Base-by-base conservation (phyloP, 1,284 basidiomycete genomes). In the Tilletia setariae region DNA sequence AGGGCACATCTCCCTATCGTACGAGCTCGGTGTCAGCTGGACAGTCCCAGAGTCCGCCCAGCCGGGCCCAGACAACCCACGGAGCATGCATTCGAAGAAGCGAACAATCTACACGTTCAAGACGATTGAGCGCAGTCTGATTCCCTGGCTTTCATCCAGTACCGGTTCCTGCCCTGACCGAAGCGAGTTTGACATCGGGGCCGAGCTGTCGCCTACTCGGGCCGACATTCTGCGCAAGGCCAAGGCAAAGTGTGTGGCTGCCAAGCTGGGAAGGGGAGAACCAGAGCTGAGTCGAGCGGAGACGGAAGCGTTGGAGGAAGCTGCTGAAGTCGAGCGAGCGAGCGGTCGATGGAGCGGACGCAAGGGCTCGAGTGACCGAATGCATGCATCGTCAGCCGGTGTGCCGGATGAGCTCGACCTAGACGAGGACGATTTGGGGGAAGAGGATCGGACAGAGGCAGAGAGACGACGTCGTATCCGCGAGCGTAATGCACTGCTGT, bases 131-230 rank as follows among this genome's bases (percentile, higher is more conserved):
- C 51, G 51, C 23, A 28, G 51, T 13, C 28, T 53, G 51, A 11
- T 53, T 25, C 51, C 51, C 15, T 53, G 51, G 51, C 28, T 53
- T 53, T 25, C 23, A 4, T 53, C 51, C n/a, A 53, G 51, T 53
- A 53, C 51, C 23, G 51, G 51, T 23, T 53, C 51, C 21, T 53
- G 28, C 23, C 51, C 51, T 21, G 47, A 25, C 19, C 19, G 47
- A 19, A 8, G 11, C 1, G 47, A 49, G 19, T 49, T 19, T n/a
- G 23, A 49, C 8, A 25, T 25, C 23, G 28, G 51, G 51, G 51
- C 21, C 51, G 51, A 28, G 21, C 21, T 28, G n/a, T 53, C 51
- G 21, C 51, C 23, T 28, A 53, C 51, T 3, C 16, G 51, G 28
- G 16, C 51, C 15, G 51, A 53, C 23, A 28, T 25, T 7, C 51